Evolutionary conservation across 208 protist species (phyloP).

Genomic region (Wallacemonas sp.): DNA sequence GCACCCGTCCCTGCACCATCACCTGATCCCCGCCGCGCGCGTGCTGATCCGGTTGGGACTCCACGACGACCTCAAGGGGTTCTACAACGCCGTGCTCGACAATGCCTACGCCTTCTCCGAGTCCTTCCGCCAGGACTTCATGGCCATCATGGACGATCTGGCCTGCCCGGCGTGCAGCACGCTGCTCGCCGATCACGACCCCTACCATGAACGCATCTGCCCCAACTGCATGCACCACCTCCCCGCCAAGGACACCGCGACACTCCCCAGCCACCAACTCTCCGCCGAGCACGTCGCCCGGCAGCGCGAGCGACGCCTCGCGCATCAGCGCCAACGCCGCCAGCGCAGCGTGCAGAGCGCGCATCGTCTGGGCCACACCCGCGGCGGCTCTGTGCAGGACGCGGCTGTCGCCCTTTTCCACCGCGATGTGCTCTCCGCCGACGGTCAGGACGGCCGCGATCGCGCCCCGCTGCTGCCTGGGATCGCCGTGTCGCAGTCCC

Average conservation of each 20-base stretch:
- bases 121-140: slow-evolving; percentile 67
- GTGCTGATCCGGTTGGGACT: slow-evolving; percentile 69
- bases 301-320: slow-evolving; percentile 44
- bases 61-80: slow-evolving; percentile 62
- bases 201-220: slow-evolving; percentile 70
- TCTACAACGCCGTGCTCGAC: slow-evolving; percentile 86
- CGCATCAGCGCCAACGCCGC: slow-evolving; percentile 34
- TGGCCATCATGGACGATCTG: slow-evolving; percentile 72
- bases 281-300: slow-evolving; percentile 65
- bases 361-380: slow-evolving; percentile 23
- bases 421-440: not conserved
- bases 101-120: slow-evolving; percentile 68
- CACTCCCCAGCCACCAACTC: slow-evolving; percentile 69
- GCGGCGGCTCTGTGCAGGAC: not conserved
- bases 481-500: slow-evolving; percentile 19
- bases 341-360: slow-evolving; percentile 47
- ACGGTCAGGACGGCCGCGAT: not conserved
- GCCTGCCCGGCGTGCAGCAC: slow-evolving; percentile 71
- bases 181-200: slow-evolving; percentile 58
- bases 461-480: slow-evolving; percentile 37
- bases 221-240: slow-evolving; percentile 66
- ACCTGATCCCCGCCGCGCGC: slow-evolving; percentile 70
- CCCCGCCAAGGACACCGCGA: slow-evolving; percentile 51
- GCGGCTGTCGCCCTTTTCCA: slow-evolving; percentile 15
- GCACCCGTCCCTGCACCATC: slow-evolving; percentile 65